phyloP scores from a whole-genome alignment of 2,329 filamentous ascomycete genomes.

The Cyclaneusma minus region DNA sequence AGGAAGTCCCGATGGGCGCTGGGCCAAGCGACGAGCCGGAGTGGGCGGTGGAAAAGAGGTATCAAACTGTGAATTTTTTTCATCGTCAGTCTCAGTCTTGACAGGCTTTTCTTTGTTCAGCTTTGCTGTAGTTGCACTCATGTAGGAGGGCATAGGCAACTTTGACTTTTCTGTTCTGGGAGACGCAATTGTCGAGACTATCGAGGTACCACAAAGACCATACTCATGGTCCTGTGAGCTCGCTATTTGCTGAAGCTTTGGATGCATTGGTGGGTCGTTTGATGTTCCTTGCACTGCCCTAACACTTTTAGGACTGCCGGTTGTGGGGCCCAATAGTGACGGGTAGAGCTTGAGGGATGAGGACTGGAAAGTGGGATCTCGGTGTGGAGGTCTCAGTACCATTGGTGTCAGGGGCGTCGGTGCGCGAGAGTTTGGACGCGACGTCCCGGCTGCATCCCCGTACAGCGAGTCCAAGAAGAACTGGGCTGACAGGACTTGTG shows the following conservation, averaged over 20 bases:
- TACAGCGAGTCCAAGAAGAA: slow-evolving; percentile 69
- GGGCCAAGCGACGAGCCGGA: slow-evolving; percentile 43
- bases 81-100: slow-evolving; percentile 8
- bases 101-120: too few species aligned
- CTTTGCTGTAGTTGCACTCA: too few species aligned
- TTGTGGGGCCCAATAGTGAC: slow-evolving; percentile 8
- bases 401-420: slow-evolving; percentile 56
- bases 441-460: slow-evolving; percentile 42
- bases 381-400: slow-evolving; percentile 35
- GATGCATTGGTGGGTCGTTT: too few species aligned
- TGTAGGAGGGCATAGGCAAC: too few species aligned
- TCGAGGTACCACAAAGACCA: too few species aligned
- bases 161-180: too few species aligned
- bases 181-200: too few species aligned
- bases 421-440: slow-evolving; percentile 46
- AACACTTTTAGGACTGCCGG: slow-evolving; percentile 16
- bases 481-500: slow-evolving; percentile 56
- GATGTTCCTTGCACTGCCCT: slow-evolving; percentile 9
- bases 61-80: slow-evolving; percentile 16
- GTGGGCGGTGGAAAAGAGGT: slow-evolving; percentile 33
- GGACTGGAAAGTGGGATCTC: slow-evolving; percentile 4
- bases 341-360: slow-evolving; percentile 9
- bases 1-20: slow-evolving; percentile 56
- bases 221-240: too few species aligned
- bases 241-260: too few species aligned